Conservation (phyloP, 441 rosid genomes). For the Metrosideros polymorpha region DNA sequence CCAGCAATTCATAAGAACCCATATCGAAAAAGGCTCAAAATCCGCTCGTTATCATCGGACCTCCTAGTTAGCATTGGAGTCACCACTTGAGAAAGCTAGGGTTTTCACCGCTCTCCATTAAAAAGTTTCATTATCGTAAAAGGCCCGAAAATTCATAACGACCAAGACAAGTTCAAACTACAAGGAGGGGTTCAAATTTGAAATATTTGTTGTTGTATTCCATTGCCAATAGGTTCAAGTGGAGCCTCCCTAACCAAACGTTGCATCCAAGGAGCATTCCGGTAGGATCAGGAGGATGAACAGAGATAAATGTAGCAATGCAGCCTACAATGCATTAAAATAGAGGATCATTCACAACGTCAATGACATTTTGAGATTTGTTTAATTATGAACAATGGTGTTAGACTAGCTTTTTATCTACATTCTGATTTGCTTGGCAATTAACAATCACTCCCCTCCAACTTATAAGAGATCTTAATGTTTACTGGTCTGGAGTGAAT, state of each 20-base stretch:
- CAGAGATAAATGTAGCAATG: background rate
- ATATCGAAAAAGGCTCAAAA: background rate
- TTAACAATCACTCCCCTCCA: background rate
- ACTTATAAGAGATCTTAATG: background rate
- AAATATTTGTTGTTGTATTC: background rate
- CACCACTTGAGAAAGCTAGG: background rate
- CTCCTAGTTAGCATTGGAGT: background rate
- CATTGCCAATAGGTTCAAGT: background rate
- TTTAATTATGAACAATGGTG: background rate
- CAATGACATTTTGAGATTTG: background rate
- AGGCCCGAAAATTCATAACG: background rate
- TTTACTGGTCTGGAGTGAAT: background rate
- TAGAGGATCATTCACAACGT: background rate
- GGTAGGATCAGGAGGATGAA: background rate
- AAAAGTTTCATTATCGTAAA: background rate
- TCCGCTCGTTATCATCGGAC: background rate
- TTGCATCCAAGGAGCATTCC: background rate
- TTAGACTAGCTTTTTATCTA: background rate
- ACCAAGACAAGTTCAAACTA: background rate
- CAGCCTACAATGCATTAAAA: background rate
- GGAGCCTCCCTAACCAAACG: background rate
- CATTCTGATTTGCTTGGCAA: background rate
- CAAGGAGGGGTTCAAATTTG: background rate
- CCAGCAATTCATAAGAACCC: background rate
- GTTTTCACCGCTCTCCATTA: background rate